A percentile compares a stretch with the other conserved stretches of the same genome.
phyloP scores from a whole-genome alignment of 768 basidiomycete genomes.

The Russula virescens region DNA sequence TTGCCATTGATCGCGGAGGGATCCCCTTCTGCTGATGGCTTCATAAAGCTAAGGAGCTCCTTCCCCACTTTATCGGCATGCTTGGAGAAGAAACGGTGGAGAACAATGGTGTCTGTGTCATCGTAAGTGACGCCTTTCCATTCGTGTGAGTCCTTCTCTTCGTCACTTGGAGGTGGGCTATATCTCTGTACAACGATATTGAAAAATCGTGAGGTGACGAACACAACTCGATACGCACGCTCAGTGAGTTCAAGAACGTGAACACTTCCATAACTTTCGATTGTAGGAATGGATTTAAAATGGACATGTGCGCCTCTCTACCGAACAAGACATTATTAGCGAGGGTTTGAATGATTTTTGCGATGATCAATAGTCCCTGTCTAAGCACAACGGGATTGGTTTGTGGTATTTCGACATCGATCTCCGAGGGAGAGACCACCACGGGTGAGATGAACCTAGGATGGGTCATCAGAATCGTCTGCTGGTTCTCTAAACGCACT shows the following conservation, averaged over 20 bases:
- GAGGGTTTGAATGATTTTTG: conserved; percentile 88
- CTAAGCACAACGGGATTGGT: conserved; percentile 54
- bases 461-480: conserved; percentile 1
- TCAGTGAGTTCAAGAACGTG: conserved; percentile 68
- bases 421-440: conserved; percentile 75
- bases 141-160: conserved; percentile 56
- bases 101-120: conserved; percentile 75
- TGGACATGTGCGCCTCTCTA: conserved; percentile 82
- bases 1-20: conserved; percentile 57
- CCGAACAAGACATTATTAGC: conserved; percentile 94
- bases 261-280: conserved; percentile 69
- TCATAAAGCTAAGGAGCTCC: conserved; percentile 69
- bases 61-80: conserved; percentile 86
- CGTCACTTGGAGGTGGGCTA: conserved; percentile 35
- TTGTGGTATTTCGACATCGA: conserved; percentile 75
- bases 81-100: conserved; percentile 80
- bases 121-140: conserved; percentile 75
- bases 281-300: conserved; percentile 68
- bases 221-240: conserved; percentile 39
- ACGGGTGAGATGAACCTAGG: conserved; percentile 86
- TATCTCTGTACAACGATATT: conserved; percentile 37
- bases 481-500: conserved; percentile 14
- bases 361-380: conserved; percentile 77
- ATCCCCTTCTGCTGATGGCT: conserved; percentile 50
- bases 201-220: background rate